These are phyloP conservation scores for Euphorbia celastroides DNA, from an alignment of 441 rosid genomes.

Conservation along the genomic window DNA sequence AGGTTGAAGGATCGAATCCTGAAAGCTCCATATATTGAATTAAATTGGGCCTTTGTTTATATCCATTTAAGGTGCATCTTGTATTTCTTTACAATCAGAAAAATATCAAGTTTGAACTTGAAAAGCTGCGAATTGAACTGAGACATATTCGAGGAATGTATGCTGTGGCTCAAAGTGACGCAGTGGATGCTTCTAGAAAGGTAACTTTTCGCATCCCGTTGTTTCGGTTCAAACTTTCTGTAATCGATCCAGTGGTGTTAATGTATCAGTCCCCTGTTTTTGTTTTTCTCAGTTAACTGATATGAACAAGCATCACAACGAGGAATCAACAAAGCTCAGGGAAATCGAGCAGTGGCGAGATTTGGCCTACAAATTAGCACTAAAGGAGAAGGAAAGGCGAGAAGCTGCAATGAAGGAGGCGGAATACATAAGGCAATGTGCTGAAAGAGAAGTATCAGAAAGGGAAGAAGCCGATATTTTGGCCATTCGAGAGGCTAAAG, in stretches of 20 bases:
- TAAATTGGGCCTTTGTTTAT: slow-evolving; percentile 1
- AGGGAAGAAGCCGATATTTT: slow-evolving; percentile 57
- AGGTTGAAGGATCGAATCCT: too few relatives aligned
- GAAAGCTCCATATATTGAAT: too few relatives aligned
- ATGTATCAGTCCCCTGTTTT: slow-evolving; percentile 7
- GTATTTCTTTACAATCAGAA: slow-evolving; percentile 34
- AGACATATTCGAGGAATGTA: slow-evolving; percentile 71
- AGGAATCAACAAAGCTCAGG: slow-evolving; percentile 54
- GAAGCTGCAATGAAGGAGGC: slow-evolving; percentile 61
- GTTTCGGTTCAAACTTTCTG: too few relatives aligned
- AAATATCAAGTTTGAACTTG: slow-evolving; percentile 60
- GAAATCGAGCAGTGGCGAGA: slow-evolving; percentile 49
- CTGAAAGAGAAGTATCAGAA: slow-evolving; percentile 56
- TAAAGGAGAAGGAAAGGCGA: slow-evolving; percentile 51
- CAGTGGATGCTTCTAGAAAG: slow-evolving; percentile 72
- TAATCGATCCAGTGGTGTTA: slow-evolving; percentile 2
- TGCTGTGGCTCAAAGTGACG: slow-evolving; percentile 67
- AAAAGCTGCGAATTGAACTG: slow-evolving; percentile 78
- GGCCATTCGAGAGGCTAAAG: slow-evolving; percentile 52
- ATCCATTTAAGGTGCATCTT: neutral
- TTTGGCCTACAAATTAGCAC: slow-evolving; percentile 47
- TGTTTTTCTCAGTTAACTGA: slow-evolving; percentile 42
- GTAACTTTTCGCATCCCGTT: slow-evolving; percentile 22
- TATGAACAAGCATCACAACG: slow-evolving; percentile 40
- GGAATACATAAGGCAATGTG: slow-evolving; percentile 35